These are phyloP conservation scores for Clarireedia paspali DNA, from an alignment of 2,329 filamentous ascomycete genomes.

Conservation along the genomic window DNA sequence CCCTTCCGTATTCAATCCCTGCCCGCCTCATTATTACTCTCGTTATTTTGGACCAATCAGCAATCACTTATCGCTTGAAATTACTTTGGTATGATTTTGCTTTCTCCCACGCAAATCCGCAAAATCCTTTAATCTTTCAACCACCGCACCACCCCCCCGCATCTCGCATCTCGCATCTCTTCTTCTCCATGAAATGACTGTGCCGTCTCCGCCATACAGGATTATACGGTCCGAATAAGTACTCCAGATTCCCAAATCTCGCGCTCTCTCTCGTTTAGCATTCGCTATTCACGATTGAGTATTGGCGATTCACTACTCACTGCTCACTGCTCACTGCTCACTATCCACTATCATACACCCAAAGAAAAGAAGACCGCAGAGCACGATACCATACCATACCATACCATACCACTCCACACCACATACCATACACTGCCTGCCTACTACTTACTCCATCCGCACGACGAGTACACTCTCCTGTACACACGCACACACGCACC, in stretches of 20 bases:
- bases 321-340: no score
- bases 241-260: background rate
- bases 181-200: conserved; percentile 9
- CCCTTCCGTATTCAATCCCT: no score
- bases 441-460: background rate
- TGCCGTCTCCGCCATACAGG: conserved; percentile 9
- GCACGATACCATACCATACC: background rate
- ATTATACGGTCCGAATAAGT: conserved; percentile 10
- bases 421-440: no score
- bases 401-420: background rate
- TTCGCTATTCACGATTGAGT: background rate
- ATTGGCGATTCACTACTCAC: no score
- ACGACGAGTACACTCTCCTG: background rate
- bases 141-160: background rate
- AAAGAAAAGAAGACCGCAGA: no score
- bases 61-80: no score
- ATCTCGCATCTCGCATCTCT: background rate
- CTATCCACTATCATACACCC: no score
- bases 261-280: background rate
- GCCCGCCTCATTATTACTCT: no score
- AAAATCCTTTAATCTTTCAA: background rate
- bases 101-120: background rate
- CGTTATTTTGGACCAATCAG: no score
- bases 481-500: no score
- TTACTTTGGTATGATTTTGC: no score